Evolutionary conservation across 495 filamentous ascomycete genomes (phyloP), one percentile per base, ranked within the genome.

Genomic region (Lasiosphaeria hispida): DNA sequence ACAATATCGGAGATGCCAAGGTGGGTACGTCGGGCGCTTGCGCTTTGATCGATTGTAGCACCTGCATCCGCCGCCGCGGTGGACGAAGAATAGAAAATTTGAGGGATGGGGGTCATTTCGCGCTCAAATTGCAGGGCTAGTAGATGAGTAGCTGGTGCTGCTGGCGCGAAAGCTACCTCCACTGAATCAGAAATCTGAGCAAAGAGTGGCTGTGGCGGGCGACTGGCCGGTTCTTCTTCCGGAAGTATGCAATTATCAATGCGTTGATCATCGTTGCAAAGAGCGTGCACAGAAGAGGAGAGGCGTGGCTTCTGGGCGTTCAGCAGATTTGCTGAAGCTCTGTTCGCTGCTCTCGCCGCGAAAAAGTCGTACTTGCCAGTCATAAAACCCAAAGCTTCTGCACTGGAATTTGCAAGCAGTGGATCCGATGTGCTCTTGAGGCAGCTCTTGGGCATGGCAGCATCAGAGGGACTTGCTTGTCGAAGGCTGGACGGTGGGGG

Each of bases 391-490:
- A 73, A 61, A n/a, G 57, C 43, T 10, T 69, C 62, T 10, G 66
- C 63, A 30, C 60, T 55, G 36, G 49, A 44, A 14, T 53, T 41
- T 34, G n/a, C 40, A 41, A 39, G 59, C 11, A 4, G 4, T 42
- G 19, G 14, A 10, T 36, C 51, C 0, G 37, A 36, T 47, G 53
- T 37, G 8, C 18, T 10, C 10, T 56, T n/a, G n/a, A 50, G 53
- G 17, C 42, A 57, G 30, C 59, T 63, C 63, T 75, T 74, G 14
- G 73, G 66, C 67, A 78, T 71, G 10, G 69, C 74, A 48, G 75
- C 75, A 63, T 79, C 76, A 10, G 75, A 76, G 15, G 73, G 75
- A 55, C 75, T 75, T 30, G 73, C 67, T 14, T 72, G 65, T 35
- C 74, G 54, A 40, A 33, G 47, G 8, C 8, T 37, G 10, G 14